Conservation (phyloP, 192 early-diverging fungal genomes). For the Umbelopsis sp. region DNA sequence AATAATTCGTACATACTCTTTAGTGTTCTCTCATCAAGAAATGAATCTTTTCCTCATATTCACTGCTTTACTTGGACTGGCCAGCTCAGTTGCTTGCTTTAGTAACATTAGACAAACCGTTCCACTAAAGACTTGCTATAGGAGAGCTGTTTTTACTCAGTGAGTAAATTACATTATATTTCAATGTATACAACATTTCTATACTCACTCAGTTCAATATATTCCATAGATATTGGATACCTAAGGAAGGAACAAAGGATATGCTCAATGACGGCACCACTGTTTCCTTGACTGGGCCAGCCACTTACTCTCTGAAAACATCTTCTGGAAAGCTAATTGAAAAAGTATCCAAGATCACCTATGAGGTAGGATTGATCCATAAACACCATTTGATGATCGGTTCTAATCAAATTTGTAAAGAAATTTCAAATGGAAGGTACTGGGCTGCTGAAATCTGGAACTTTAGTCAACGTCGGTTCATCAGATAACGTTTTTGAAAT, state of each 20-base stretch:
- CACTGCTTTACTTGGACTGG: neutral
- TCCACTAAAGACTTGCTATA: constrained; percentile 15
- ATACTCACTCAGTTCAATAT: neutral
- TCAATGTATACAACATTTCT: neutral
- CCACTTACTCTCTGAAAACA: constrained; percentile 17
- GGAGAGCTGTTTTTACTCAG: constrained; percentile 28
- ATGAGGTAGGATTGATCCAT: neutral
- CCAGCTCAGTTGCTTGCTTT: neutral
- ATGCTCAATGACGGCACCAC: constrained; percentile 39
- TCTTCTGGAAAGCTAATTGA: constrained; percentile 28
- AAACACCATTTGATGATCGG: neutral
- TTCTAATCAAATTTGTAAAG: constrained; percentile 1
- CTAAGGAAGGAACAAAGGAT: constrained; percentile 37
- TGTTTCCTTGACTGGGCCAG: constrained; percentile 23
- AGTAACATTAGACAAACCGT: neutral
- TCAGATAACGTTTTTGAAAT: constrained; percentile 17
- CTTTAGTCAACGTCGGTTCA: constrained; percentile 31
- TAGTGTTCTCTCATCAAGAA: too few relatives aligned
- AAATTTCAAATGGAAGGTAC: constrained; percentile 47
- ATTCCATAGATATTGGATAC: constrained; percentile 37
- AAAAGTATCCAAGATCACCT: constrained; percentile 31
- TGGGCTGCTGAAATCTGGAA: constrained; percentile 32
- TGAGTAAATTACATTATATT: neutral
- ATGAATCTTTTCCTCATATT: neutral
- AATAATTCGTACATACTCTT: neutral